phyloP scores from a whole-genome alignment of 1,284 basidiomycete genomes.

The Irpex sp. region DNA sequence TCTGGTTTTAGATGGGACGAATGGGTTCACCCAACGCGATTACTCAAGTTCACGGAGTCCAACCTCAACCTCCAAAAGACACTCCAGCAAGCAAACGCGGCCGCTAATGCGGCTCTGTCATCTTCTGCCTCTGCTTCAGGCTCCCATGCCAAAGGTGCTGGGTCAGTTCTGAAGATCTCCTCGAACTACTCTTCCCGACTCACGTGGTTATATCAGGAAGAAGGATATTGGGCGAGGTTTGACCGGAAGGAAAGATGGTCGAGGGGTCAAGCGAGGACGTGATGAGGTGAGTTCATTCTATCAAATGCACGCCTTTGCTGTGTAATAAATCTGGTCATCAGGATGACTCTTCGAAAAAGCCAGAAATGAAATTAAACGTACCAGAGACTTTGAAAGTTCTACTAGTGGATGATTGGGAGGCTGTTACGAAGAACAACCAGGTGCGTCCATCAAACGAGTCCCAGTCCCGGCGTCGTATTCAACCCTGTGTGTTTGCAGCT shows the following conservation, averaged over 20 bases:
- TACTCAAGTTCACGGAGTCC: slow-evolving; percentile 86
- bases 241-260: slow-evolving; percentile 41
- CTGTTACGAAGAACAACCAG: slow-evolving; percentile 92
- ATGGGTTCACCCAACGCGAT: slow-evolving; percentile 85
- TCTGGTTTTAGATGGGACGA: slow-evolving; percentile 83
- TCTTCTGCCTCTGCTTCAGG: slow-evolving; percentile 14
- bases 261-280: slow-evolving; percentile 56
- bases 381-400: slow-evolving; percentile 88
- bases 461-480: too few relatives aligned
- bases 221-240: slow-evolving; percentile 10
- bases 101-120: slow-evolving; percentile 21
- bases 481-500: slow-evolving; percentile 45
- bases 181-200: not conserved
- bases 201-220: slow-evolving; percentile 5
- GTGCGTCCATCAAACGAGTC: slow-evolving; percentile 33
- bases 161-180: slow-evolving; percentile 6
- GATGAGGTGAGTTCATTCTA: slow-evolving; percentile 44
- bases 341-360: slow-evolving; percentile 69
- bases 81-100: slow-evolving; percentile 27
- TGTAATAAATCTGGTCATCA: slow-evolving; percentile 18
- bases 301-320: not conserved
- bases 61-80: slow-evolving; percentile 81
- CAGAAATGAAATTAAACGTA: slow-evolving; percentile 88
- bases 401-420: slow-evolving; percentile 98
- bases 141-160: slow-evolving; percentile 6